These are phyloP conservation scores for Claviceps purpurea DNA, from an alignment of 2,329 filamentous ascomycete genomes.

Conservation along the genomic window DNA sequence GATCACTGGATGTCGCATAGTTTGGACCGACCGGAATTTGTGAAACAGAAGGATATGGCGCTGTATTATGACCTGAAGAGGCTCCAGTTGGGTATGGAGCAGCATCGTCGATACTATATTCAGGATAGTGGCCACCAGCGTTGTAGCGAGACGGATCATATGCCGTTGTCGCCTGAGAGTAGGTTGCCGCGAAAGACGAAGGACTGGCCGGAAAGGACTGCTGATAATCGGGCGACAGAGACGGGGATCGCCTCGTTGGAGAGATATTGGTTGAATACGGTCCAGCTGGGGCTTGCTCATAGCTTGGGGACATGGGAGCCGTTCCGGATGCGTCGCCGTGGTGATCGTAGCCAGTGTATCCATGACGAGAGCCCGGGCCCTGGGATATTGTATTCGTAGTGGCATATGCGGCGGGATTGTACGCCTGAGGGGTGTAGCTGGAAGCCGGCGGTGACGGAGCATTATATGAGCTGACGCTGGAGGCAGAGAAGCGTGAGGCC, in stretches of 20 bases:
- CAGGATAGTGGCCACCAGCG: conserved; percentile 16
- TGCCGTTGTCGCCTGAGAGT: conserved; percentile 15
- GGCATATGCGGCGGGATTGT: conserved; percentile 49
- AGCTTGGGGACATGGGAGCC: conserved; percentile 22
- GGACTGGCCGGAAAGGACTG: conserved; percentile 24
- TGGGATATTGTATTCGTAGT: conserved; percentile 30
- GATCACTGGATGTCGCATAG: conserved; percentile 33
- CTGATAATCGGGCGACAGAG: conserved; percentile 25
- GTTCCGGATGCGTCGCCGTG: conserved; percentile 27
- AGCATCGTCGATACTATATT: conserved; percentile 13
- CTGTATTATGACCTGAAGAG: conserved; percentile 14
- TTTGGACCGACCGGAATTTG: conserved; percentile 40
- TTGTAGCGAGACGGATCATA: conserved; percentile 25
- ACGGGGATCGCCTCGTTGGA: conserved; percentile 14
- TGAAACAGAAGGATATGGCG: conserved; percentile 38
- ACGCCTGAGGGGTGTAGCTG: conserved; percentile 37
- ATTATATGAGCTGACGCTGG: conserved; percentile 16
- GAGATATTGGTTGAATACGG: conserved; percentile 15
- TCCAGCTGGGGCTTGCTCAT: conserved; percentile 25
- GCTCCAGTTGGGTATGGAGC: conserved; percentile 20
- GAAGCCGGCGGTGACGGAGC: conserved; percentile 24
- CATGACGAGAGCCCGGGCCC: conserved; percentile 36
- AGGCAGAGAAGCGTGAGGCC: conserved; percentile 24
- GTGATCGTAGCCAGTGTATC: conserved; percentile 28
- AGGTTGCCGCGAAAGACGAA: conserved; percentile 14